Conservation (phyloP, 768 basidiomycete species). For the Phaeotremella skinneri region DNA sequence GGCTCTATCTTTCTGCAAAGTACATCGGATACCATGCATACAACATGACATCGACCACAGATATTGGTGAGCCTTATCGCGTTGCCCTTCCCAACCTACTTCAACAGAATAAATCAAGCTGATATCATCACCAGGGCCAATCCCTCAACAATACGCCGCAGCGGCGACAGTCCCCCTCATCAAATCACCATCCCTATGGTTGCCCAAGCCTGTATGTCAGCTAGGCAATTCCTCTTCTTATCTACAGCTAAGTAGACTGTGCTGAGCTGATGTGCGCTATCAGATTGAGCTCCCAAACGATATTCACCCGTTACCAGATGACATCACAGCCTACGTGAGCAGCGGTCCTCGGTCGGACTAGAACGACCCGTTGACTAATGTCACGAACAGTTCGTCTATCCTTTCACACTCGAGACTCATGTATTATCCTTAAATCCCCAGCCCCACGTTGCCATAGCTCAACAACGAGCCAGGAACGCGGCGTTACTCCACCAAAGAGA, state of each 20-base stretch:
- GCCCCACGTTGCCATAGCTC: constrained; percentile 64
- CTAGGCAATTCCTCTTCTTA: neutral
- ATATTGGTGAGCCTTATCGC: neutral
- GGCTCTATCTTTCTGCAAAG: neutral
- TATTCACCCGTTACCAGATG: constrained; percentile 90
- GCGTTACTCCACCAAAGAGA: constrained; percentile 68
- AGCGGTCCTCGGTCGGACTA: neutral
- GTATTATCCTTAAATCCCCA: constrained; percentile 72
- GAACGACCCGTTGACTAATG: neutral
- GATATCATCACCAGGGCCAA: constrained; percentile 30
- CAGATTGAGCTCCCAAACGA: constrained; percentile 85
- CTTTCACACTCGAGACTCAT: constrained; percentile 88
- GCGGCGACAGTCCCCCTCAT: constrained; percentile 78
- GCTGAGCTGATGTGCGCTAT: neutral
- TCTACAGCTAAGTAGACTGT: neutral
- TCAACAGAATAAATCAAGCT: neutral
- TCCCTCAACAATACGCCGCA: constrained; percentile 69
- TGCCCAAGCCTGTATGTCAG: constrained; percentile 68
- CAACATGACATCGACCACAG: neutral
- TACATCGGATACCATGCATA: neutral
- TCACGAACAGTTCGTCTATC: constrained; percentile 78
- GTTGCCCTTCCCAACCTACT: no score
- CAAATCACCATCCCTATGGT: constrained; percentile 83
- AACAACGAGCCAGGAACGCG: constrained; percentile 66
- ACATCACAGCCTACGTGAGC: constrained; percentile 80